Conservation (phyloP, 1,284 basidiomycete species). For the Taiwanofungus camphoratus region DNA sequence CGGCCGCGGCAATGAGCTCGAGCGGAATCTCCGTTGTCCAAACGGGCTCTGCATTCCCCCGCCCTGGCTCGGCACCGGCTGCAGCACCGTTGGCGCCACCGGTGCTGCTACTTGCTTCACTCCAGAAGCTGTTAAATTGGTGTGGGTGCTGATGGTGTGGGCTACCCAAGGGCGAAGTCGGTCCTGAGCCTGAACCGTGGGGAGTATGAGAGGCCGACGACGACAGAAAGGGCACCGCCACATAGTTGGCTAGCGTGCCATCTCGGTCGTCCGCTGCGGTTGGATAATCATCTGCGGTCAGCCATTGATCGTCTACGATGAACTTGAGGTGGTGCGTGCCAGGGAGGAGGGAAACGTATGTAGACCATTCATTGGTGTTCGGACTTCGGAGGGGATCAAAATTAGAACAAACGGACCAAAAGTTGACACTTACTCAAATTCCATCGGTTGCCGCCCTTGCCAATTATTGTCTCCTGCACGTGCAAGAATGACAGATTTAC, state of each 20-base stretch:
- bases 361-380: conserved; percentile 35
- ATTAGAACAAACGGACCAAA: conserved; percentile 2
- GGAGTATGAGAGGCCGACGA: conserved; percentile 25
- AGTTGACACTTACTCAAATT: conserved; percentile 44
- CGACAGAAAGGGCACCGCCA: conserved; percentile 48
- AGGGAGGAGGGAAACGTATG: conserved; percentile 63
- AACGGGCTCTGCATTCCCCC: conserved; percentile 27
- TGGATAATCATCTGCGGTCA: conserved; percentile 73
- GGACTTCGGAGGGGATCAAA: conserved; percentile 20
- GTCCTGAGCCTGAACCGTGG: conserved; percentile 2
- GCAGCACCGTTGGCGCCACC: conserved; percentile 18
- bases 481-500: conserved; percentile 54
- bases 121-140: conserved; percentile 43
- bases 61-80: conserved; percentile 17
- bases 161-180: conserved; percentile 17
- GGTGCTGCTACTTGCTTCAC: conserved; percentile 35
- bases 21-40: conserved; percentile 79
- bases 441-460: conserved; percentile 61
- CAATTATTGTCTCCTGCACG: conserved; percentile 70
- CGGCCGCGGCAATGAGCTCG: conserved; percentile 73
- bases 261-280: conserved; percentile 88
- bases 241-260: conserved; percentile 93
- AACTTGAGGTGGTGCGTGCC: conserved; percentile 97
- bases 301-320: conserved; percentile 90
- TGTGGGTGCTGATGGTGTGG: conserved; percentile 18